phyloP scores from a whole-genome alignment of 148 eudicot species.

The Suaeda aralocaspica region DNA sequence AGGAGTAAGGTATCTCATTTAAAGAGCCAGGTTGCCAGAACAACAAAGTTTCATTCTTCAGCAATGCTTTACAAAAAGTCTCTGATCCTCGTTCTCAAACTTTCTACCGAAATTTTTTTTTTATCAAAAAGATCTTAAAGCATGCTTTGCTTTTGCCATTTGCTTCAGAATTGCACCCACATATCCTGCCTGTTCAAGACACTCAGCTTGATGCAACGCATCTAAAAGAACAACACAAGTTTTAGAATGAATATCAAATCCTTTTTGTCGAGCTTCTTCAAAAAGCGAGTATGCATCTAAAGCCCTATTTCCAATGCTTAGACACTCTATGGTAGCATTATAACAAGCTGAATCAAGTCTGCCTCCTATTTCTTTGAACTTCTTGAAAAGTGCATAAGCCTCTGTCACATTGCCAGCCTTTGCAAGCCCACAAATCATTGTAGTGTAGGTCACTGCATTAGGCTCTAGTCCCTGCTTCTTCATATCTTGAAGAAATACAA shows the following conservation, averaged over 20 bases:
- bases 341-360: conserved; percentile 78
- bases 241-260: conserved; percentile 64
- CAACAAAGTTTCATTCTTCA: background rate
- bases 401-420: conserved; percentile 73
- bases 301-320: conserved; percentile 66
- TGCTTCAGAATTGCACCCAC: conserved; percentile 86
- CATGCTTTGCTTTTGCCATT: conserved; percentile 95
- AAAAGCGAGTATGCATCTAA: conserved; percentile 68
- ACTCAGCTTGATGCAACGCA: conserved; percentile 81
- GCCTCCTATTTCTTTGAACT: conserved; percentile 71
- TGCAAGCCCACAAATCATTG: conserved; percentile 85
- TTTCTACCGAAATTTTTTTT: background rate
- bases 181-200: conserved; percentile 89
- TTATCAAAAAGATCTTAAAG: conserved; percentile 45
- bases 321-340: conserved; percentile 79
- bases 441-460: conserved; percentile 63
- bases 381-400: conserved; percentile 68
- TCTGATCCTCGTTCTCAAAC: background rate
- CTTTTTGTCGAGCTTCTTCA: conserved; percentile 79
- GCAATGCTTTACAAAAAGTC: background rate
- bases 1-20: background rate
- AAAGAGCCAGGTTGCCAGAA: conserved; percentile 1
- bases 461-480: conserved; percentile 74
- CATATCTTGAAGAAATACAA: conserved; percentile 95
- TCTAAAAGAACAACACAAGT: conserved; percentile 85